phyloP scores from a whole-genome alignment of 495 filamentous ascomycete species.

The Thozetella sp. region DNA sequence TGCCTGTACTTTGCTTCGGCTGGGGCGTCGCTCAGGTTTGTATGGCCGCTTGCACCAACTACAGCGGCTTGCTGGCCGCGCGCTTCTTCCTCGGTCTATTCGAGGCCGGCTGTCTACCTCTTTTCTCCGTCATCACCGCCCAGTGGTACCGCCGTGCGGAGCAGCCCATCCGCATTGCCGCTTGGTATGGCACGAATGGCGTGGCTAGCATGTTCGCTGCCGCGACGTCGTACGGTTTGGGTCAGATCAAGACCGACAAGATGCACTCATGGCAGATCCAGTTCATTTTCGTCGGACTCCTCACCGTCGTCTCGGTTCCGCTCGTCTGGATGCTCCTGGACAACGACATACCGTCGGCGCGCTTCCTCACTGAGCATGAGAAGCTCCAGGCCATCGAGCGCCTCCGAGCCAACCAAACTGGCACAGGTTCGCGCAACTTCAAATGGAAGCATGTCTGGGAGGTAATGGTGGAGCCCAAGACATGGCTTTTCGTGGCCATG shows the following conservation, averaged over 20 bases:
- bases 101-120: conserved; percentile 62
- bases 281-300: conserved; percentile 59
- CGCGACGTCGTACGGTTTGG: conserved; percentile 62
- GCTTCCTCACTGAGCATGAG: conserved; percentile 54
- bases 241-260: conserved; percentile 49
- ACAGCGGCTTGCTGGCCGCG: conserved; percentile 47
- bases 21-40: conserved; percentile 63
- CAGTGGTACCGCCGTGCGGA: conserved; percentile 68
- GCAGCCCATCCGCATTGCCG: conserved; percentile 60
- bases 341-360: conserved; percentile 50
- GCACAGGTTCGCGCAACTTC: conserved; percentile 55
- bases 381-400: conserved; percentile 44
- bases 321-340: conserved; percentile 53
- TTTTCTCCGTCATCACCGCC: conserved; percentile 59
- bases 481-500: conserved; percentile 50
- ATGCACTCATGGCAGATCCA: conserved; percentile 66
- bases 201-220: conserved; percentile 65
- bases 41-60: conserved; percentile 55
- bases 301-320: conserved; percentile 54
- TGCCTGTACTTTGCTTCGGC: conserved; percentile 58
- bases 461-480: conserved; percentile 44
- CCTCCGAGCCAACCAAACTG: conserved; percentile 56
- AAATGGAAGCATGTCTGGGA: conserved; percentile 45
- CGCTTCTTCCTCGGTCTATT: conserved; percentile 66
- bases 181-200: conserved; percentile 69